Evolutionary conservation across 768 basidiomycete species (phyloP), one percentile per base, ranked within the genome.

Genomic region (Pleurotus citrinopileatus): DNA sequence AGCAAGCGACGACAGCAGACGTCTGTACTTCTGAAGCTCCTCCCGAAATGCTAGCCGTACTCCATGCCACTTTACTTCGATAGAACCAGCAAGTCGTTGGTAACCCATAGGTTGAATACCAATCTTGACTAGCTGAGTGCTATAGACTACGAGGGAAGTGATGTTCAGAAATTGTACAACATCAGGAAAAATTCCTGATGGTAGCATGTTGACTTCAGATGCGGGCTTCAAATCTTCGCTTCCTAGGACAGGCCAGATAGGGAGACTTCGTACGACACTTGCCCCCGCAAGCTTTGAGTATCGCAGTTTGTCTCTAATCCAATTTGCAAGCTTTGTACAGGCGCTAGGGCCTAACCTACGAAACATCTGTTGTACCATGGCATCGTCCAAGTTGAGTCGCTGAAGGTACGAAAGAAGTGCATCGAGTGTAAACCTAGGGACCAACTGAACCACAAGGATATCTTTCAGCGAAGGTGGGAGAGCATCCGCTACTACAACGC

Each of bases 171-270:
- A 40, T 17, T 40, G 38, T 19, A 55, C 54, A 1, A 55, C 40
- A 13, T 46, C 58, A 5, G 42, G 25, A 15, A 55, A 27, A 13
- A 67, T 53, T 2, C 53, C 59, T 20, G 23, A 32, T 0, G 65
- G 66, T 25, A 67, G 52, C 64, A 67, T 64, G 15, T 43, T 53
- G 17, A 67, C 53, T n/a, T 50, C 43, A 3, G 54, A 34, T 19
- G 65, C 63, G 4, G 59, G 20, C 19, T 52, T 58, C 36, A 60
- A 53, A 9, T 32, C 34, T 0, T 34, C 32, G 52, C 54, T 13
- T 25, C 53, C 57, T 9, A 59, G 23, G 13, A 61, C 64, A 4
- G 58, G 61, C 72, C 71, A 72, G 17, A 73, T 66, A 12, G 75
- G 73, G 42, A 77, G 63, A n/a, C 38, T 44, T 25, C 44, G 57